A percentile compares a stretch with the other conserved stretches of the same genome.
Conservation (phyloP, 768 basidiomycete species). For the Amanita molliuscula region DNA sequence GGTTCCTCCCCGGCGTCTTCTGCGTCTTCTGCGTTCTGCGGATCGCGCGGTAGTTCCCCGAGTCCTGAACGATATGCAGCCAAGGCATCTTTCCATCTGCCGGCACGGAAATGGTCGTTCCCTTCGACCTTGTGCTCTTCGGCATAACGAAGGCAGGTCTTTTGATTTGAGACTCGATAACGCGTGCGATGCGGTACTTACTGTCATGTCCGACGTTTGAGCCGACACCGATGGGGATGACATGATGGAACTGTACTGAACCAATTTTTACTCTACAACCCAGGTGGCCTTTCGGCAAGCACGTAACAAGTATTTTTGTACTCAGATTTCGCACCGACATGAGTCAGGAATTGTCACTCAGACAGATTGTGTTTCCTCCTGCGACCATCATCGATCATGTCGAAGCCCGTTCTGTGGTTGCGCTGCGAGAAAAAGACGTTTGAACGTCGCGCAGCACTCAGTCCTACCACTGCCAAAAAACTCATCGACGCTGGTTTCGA, state of each 20-base stretch:
- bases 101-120: slow-evolving; percentile 59
- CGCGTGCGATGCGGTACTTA: neutral
- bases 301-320: no score
- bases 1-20: neutral
- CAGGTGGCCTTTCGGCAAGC: no score
- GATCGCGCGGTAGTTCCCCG: slow-evolving; percentile 43
- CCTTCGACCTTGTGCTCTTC: slow-evolving; percentile 65
- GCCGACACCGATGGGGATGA: neutral
- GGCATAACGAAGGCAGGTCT: slow-evolving; percentile 20
- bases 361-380: no score
- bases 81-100: slow-evolving; percentile 62
- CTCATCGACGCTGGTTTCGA: slow-evolving; percentile 87
- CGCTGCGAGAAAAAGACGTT: slow-evolving; percentile 96
- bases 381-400: slow-evolving; percentile 24
- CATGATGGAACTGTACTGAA: neutral
- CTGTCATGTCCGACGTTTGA: neutral
- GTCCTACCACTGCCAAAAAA: slow-evolving; percentile 81
- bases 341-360: no score
- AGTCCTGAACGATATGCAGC: slow-evolving; percentile 61
- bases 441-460: slow-evolving; percentile 87
- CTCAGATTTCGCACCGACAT: no score
- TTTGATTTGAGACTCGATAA: neutral
- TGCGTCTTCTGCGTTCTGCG: neutral
- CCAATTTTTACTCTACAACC: no score
- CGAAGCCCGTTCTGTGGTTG: slow-evolving; percentile 68